Evolutionary conservation across 2,329 filamentous ascomycete species (phyloP).

Genomic region (Calonectria pseudoreteaudii): DNA sequence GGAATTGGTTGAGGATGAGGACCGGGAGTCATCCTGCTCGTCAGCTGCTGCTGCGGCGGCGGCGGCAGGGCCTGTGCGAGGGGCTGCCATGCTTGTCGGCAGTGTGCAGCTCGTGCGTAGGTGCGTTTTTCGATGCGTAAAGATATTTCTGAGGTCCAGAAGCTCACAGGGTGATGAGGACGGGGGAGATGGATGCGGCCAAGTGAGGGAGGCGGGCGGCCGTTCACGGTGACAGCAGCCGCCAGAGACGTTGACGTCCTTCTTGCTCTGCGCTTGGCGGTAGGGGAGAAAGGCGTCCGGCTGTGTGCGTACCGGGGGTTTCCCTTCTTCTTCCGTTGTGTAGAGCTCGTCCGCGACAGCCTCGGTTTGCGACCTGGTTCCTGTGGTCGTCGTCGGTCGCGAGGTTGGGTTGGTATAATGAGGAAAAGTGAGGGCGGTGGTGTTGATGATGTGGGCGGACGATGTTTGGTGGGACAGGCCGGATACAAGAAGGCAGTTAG

Average conservation of each 20-base stretch:
- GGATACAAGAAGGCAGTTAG: slow-evolving; percentile 15
- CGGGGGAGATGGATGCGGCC: background rate
- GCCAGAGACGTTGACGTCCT: slow-evolving; percentile 9
- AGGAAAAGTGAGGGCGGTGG: slow-evolving; percentile 21
- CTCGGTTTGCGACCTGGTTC: background rate
- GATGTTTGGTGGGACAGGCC: slow-evolving; percentile 20
- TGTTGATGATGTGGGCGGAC: slow-evolving; percentile 23
- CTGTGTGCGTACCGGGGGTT: background rate
- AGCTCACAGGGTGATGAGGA: slow-evolving; percentile 3
- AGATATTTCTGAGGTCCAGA: background rate
- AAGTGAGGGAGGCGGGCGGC: slow-evolving; percentile 5
- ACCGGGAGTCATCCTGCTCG: slow-evolving; percentile 65
- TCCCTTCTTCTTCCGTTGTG: background rate
- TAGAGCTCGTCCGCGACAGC: background rate
- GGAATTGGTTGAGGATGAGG: slow-evolving; percentile 78
- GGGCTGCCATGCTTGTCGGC: slow-evolving; percentile 37
- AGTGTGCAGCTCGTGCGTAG: slow-evolving; percentile 14
- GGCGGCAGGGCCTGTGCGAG: slow-evolving; percentile 36
- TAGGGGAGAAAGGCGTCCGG: slow-evolving; percentile 2
- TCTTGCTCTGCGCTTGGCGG: slow-evolving; percentile 14
- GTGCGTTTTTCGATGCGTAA: background rate
- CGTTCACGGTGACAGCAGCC: slow-evolving; percentile 24
- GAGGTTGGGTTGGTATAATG: slow-evolving; percentile 17
- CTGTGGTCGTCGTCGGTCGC: background rate
- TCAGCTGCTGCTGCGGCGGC: slow-evolving; percentile 44